These are phyloP conservation scores for Cytospora schulzeri DNA, from an alignment of 2,329 filamentous ascomycete species.

Conservation along the genomic window DNA sequence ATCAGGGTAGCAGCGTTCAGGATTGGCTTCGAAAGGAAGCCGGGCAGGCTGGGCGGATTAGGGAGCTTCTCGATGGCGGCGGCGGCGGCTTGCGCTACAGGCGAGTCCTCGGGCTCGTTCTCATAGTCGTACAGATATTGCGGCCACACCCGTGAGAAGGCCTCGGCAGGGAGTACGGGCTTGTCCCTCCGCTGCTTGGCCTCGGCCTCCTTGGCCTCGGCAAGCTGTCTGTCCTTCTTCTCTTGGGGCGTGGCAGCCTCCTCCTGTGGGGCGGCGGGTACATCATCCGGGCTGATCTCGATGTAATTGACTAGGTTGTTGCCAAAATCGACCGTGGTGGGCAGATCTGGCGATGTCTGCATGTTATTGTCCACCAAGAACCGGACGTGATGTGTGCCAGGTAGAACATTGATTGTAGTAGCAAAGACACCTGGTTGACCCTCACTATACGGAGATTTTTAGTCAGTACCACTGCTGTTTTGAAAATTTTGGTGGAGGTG, in stretches of 20 bases:
- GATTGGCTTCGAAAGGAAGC: constrained; percentile 93
- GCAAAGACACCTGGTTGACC: constrained; percentile 67
- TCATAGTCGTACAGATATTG: constrained; percentile 87
- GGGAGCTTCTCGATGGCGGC: constrained; percentile 77
- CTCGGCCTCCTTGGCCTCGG: constrained; percentile 44
- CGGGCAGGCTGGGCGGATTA: constrained; percentile 79
- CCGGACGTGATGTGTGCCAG: constrained; percentile 94
- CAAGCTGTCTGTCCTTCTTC: constrained; percentile 26
- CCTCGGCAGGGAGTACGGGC: constrained; percentile 55
- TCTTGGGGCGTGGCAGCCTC: constrained; percentile 35
- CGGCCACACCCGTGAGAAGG: constrained; percentile 76
- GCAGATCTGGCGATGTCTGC: constrained; percentile 82
- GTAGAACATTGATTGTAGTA: constrained; percentile 78
- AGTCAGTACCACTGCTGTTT: constrained; percentile 23
- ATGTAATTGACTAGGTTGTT: constrained; percentile 99
- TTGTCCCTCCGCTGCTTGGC: constrained; percentile 54
- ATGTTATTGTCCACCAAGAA: constrained; percentile 95
- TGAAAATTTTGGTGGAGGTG: constrained; percentile 10
- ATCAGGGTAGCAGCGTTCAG: constrained; percentile 87
- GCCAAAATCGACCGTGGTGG: constrained; percentile 95
- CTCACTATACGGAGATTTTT: constrained; percentile 45
- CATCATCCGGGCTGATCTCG: constrained; percentile 80
- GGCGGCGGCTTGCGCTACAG: constrained; percentile 72
- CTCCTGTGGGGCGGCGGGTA: constrained; percentile 43
- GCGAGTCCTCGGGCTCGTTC: constrained; percentile 71